phyloP scores from a whole-genome alignment of 2,329 filamentous ascomycete genomes.

The Nemania sp. region DNA sequence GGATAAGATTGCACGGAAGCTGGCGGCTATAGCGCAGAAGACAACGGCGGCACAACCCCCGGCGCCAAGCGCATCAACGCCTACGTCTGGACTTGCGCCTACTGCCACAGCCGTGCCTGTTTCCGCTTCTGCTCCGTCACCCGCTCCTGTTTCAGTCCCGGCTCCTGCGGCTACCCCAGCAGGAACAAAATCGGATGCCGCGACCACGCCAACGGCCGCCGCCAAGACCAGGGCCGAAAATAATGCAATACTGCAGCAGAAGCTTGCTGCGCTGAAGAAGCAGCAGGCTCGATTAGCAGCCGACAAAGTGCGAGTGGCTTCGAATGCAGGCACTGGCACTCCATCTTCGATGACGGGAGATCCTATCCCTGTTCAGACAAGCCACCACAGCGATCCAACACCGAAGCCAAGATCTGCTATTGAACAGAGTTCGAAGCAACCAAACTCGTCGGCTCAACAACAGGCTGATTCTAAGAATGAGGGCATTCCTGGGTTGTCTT shows the following conservation, averaged over 20 bases:
- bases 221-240: conserved; percentile 64
- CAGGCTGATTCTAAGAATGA: conserved; percentile 29
- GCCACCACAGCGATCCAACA: conserved; percentile 15
- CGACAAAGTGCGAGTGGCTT: conserved; percentile 31
- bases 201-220: conserved; percentile 42
- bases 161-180: conserved; percentile 1
- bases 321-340: conserved; percentile 21
- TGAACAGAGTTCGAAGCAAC: conserved; percentile 15
- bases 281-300: conserved; percentile 40
- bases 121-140: background rate
- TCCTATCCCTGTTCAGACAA: background rate
- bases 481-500: conserved; percentile 34
- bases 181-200: conserved; percentile 11
- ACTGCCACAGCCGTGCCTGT: background rate
- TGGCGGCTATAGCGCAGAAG: conserved; percentile 43
- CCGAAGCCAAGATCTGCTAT: conserved; percentile 13
- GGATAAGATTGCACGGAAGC: conserved; percentile 42
- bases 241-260: conserved; percentile 73
- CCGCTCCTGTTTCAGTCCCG: background rate
- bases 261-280: conserved; percentile 75
- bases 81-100: background rate
- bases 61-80: conserved; percentile 14
- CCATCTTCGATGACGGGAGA: conserved; percentile 15
- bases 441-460: conserved; percentile 22
- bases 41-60: conserved; percentile 30